Evolutionary conservation across 805 yeast species (phyloP), one percentile per base, ranked within the genome.

Genomic region (Maudiozyma turicensis): DNA sequence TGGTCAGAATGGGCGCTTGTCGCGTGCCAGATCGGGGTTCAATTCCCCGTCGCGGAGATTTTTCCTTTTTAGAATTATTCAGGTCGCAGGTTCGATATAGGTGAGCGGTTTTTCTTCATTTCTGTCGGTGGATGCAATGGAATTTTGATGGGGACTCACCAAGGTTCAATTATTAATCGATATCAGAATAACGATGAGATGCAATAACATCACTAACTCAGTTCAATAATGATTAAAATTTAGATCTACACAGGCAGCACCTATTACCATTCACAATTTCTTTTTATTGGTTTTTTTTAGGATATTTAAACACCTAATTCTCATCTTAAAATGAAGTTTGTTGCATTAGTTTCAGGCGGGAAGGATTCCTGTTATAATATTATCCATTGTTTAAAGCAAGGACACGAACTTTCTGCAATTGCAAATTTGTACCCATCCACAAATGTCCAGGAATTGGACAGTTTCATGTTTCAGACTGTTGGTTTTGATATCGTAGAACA

Each of bases 391-490:
- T 63, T 86, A n/a, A 74, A 77, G 3, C 80, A 85, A 47, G 95
- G 95, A 11, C 99, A 93, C 68, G 86, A 86, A 57, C 70, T 93
- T 6, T 78, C 78, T 0, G 96, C 96, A 1, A 66, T 91, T 44
- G 98, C 89, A 0, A 93, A 93, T 59, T 66, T 93, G 52, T 79
- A 80, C 58, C 96, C 96, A 1, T 73, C 74, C 1, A 66, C 63
- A 34, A 58, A 55, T 5, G 61, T 67, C 29, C 83, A 81, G 55
- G 99, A 93, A 64, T 69, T 93, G 48, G 97, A 93, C 64, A 86
- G 96, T 48, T 91, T 84, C 61, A 93, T 93, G 99, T 93, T 86
- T 66, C 99, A 93, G 67, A 93, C 99, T 0, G 98, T 93, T 7
- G 99, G 99, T 0, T 93, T 86, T 64, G 86, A 84, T 53, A 78